Conservation (phyloP, 2,329 filamentous ascomycete genomes). For the Neocucurbitaria cava region DNA sequence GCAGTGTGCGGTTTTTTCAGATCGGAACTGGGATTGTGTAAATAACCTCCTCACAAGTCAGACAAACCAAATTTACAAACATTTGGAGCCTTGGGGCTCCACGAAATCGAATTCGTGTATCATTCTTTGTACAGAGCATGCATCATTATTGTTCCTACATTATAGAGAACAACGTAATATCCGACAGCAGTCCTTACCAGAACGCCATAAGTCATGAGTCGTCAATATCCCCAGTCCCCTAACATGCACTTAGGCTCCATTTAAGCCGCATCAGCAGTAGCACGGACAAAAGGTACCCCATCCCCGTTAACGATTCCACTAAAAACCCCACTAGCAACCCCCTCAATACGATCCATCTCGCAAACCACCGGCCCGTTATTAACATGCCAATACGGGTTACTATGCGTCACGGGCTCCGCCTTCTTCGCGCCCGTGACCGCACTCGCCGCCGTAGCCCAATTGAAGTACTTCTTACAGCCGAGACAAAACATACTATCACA, state of each 20-base stretch:
- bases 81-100: slow-evolving; percentile 30
- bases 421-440: slow-evolving; percentile 29
- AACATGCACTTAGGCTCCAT: background rate
- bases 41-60: slow-evolving; percentile 19
- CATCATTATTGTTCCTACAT: no score
- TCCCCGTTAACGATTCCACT: no score
- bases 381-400: background rate
- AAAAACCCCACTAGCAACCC: no score
- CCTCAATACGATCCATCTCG: slow-evolving; percentile 1
- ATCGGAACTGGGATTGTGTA: slow-evolving; percentile 18
- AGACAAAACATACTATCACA: slow-evolving; percentile 34
- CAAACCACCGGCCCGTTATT: background rate
- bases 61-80: slow-evolving; percentile 29
- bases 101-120: background rate
- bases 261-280: slow-evolving; percentile 2
- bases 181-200: background rate
- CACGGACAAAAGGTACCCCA: no score
- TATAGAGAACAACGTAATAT: background rate
- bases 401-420: slow-evolving; percentile 3
- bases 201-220: no score
- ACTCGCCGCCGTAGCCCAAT: slow-evolving; percentile 32
- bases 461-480: slow-evolving; percentile 33
- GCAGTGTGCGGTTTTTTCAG: background rate
- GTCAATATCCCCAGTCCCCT: no score
- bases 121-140: no score